A percentile compares a stretch with the other conserved stretches of the same genome.
Conservation (phyloP, 768 basidiomycete species). For the Asterophora parasitica region DNA sequence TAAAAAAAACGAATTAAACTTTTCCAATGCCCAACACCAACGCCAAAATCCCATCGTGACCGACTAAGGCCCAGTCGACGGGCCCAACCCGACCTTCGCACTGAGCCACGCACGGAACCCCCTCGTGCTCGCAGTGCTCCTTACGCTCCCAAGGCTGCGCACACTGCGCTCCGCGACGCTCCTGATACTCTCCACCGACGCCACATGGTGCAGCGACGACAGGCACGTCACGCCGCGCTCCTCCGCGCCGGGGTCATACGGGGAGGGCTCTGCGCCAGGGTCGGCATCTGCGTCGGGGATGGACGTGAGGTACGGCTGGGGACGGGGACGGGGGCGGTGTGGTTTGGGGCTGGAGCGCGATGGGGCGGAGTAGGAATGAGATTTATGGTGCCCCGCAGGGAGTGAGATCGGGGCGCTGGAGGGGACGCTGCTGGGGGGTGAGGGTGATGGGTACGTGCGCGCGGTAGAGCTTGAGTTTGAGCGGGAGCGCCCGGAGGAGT, state of each 20-base stretch:
- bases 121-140: slow-evolving; percentile 35
- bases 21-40: too few relatives aligned
- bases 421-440: background rate
- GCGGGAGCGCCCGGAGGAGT: slow-evolving; percentile 3
- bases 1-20: too few relatives aligned
- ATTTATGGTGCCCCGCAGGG: slow-evolving; percentile 5
- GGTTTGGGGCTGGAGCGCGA: background rate
- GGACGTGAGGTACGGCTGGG: background rate
- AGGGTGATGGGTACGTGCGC: background rate
- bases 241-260: background rate
- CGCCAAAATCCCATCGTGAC: too few relatives aligned
- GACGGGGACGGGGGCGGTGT: background rate
- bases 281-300: too few relatives aligned
- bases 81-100: slow-evolving; percentile 23
- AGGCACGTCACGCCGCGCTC: slow-evolving; percentile 13
- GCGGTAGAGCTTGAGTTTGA: slow-evolving; percentile 12
- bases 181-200: slow-evolving; percentile 45
- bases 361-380: slow-evolving; percentile 7
- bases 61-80: too few relatives aligned
- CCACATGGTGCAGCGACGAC: slow-evolving; percentile 27
- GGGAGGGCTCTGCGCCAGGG: too few relatives aligned
- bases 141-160: slow-evolving; percentile 38
- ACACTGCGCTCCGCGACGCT: slow-evolving; percentile 40
- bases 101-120: slow-evolving; percentile 38
- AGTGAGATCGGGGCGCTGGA: slow-evolving; percentile 7